Percentiles rank a stretch among this genome's conserved stretches.
phyloP scores from a whole-genome alignment of 2,329 filamentous ascomycete species.

The Leptographium galeiforme region DNA sequence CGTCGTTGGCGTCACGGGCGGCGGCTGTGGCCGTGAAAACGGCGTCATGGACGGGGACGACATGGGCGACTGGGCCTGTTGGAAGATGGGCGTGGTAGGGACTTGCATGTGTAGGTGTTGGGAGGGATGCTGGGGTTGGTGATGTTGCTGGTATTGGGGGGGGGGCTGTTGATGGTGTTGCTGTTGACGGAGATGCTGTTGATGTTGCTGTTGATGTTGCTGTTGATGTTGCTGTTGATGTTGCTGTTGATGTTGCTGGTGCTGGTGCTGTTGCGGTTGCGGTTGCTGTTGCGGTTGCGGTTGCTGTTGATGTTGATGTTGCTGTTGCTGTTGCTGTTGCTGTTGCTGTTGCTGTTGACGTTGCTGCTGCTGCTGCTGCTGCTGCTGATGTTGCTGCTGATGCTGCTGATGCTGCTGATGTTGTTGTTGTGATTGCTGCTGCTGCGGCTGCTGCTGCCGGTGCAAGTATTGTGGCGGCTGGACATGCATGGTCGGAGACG shows the following conservation, averaged over 20 bases:
- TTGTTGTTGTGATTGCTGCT: too few relatives aligned
- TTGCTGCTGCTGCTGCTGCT: constrained; percentile 11
- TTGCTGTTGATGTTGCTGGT: not conserved
- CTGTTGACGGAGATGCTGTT: too few relatives aligned
- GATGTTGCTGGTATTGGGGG: too few relatives aligned
- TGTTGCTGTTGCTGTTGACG: constrained; percentile 8
- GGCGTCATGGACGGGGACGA: not conserved
- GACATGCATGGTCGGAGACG: constrained; percentile 10
- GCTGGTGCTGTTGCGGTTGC: not conserved
- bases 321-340: constrained; percentile 14
- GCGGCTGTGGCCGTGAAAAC: not conserved
- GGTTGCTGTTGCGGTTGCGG: constrained; percentile 5
- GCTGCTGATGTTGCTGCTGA: constrained; percentile 15
- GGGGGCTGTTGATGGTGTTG: not conserved
- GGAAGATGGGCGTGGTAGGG: constrained; percentile 6
- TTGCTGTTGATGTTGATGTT: constrained; percentile 6
- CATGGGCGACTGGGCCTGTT: not conserved
- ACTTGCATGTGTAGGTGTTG: constrained; percentile 1
- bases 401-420: constrained; percentile 15
- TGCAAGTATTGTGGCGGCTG: constrained; percentile 13
- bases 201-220: not conserved
- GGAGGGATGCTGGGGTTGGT: too few relatives aligned
- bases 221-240: constrained; percentile 8
- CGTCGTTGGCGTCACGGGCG: constrained; percentile 7
- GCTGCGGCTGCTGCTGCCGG: constrained; percentile 15